Evolutionary conservation across 2,329 filamentous ascomycete species (phyloP).

Genomic region (Cladosporium sp.): DNA sequence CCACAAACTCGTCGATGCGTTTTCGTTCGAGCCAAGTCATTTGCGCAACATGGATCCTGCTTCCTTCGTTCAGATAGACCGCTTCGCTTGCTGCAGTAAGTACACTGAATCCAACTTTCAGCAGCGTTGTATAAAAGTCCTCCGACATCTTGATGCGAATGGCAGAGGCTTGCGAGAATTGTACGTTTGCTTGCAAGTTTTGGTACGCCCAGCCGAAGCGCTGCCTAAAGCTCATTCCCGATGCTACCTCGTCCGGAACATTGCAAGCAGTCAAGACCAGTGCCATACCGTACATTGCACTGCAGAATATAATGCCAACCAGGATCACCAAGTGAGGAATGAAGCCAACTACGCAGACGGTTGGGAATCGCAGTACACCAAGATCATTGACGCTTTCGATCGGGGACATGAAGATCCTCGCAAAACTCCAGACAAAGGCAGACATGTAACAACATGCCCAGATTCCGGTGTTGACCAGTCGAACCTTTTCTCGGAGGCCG

Average conservation of each 20-base stretch:
- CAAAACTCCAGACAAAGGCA: slow-evolving; percentile 75
- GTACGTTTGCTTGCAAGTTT: slow-evolving; percentile 90
- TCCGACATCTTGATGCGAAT: slow-evolving; percentile 81
- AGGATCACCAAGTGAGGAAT: slow-evolving; percentile 91
- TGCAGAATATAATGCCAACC: slow-evolving; percentile 72
- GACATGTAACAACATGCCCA: slow-evolving; percentile 91
- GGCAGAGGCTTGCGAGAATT: slow-evolving; percentile 64
- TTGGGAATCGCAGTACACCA: slow-evolving; percentile 82
- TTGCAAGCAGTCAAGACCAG: slow-evolving; percentile 73
- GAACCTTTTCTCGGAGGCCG: slow-evolving; percentile 73
- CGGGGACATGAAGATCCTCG: slow-evolving; percentile 43
- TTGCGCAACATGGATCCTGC: slow-evolving; percentile 67
- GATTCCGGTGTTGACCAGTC: slow-evolving; percentile 82
- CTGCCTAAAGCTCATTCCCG: slow-evolving; percentile 52
- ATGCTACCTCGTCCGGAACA: slow-evolving; percentile 53
- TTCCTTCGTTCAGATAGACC: slow-evolving; percentile 91
- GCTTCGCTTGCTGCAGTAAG: slow-evolving; percentile 93
- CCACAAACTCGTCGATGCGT: slow-evolving; percentile 68
- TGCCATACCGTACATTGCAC: slow-evolving; percentile 74
- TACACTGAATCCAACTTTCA: slow-evolving; percentile 82
- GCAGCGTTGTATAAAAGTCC: slow-evolving; percentile 90
- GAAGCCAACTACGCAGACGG: slow-evolving; percentile 91
- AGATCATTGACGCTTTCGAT: slow-evolving; percentile 62
- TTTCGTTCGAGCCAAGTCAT: slow-evolving; percentile 94
- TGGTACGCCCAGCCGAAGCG: slow-evolving; percentile 71